Conservation (phyloP, 306 rosid species). For the Vigna trinervia region DNA sequence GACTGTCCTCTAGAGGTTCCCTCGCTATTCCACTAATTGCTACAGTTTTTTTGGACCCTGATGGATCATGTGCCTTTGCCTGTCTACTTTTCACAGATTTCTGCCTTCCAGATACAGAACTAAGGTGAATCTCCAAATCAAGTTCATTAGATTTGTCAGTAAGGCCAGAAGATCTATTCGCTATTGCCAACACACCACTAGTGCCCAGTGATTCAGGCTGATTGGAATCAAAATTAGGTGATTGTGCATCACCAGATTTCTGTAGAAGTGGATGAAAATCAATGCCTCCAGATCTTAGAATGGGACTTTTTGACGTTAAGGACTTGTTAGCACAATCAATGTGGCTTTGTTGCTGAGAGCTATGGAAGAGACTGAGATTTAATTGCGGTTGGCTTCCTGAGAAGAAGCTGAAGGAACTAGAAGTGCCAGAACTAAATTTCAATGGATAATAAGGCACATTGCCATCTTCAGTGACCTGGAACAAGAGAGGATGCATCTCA, state of each 20-base stretch:
- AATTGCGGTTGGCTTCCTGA: constrained; percentile 79
- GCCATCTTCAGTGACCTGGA: constrained; percentile 79
- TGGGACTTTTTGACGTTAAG: constrained; percentile 59
- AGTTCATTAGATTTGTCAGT: constrained; percentile 66
- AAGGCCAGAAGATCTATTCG: constrained; percentile 44
- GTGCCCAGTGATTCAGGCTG: constrained; percentile 48
- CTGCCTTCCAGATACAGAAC: constrained; percentile 65
- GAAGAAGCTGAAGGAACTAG: constrained; percentile 70
- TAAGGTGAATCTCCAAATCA: constrained; percentile 86
- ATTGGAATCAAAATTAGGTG: constrained; percentile 50
- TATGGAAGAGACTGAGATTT: constrained; percentile 72
- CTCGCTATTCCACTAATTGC: constrained; percentile 45
- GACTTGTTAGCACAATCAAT: constrained; percentile 53
- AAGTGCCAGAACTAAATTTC: constrained; percentile 59
- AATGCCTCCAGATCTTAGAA: constrained; percentile 62
- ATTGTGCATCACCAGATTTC: constrained; percentile 61
- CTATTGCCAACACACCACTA: constrained; percentile 43
- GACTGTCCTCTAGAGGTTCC: constrained; percentile 44
- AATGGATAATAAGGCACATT: constrained; percentile 61
- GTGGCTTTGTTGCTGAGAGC: constrained; percentile 66
- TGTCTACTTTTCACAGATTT: constrained; percentile 51
- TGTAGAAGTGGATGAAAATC: constrained; percentile 97
- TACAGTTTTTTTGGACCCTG: constrained; percentile 41
- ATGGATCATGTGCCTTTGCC: constrained; percentile 45
- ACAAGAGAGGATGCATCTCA: constrained; percentile 93